Percentiles rank a stretch among this genome's conserved stretches.
Evolutionary conservation across 164 flowering plant genomes (phyloP).

Genomic region (Tinospora cordifolia): DNA sequence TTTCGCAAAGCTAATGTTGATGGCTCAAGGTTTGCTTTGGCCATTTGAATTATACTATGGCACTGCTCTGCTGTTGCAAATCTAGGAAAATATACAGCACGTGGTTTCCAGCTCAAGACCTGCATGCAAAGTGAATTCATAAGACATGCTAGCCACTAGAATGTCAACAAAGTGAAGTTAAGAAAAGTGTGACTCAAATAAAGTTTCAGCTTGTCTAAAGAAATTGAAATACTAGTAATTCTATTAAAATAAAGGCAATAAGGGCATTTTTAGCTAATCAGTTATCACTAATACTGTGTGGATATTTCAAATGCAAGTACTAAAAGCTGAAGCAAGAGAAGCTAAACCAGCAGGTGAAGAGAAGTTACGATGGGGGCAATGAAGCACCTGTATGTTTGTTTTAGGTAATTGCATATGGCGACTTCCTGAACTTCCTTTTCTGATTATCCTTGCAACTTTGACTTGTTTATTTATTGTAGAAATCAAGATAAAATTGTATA

Average conservation of each 20-base stretch:
- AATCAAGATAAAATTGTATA: not conserved
- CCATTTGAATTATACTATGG: constrained; percentile 44
- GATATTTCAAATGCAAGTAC: not conserved
- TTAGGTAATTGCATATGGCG: not conserved
- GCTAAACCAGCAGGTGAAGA: not conserved
- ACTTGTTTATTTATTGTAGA: not conserved
- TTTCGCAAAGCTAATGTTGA: constrained; percentile 67
- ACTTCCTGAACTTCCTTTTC: not conserved
- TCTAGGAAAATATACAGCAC: constrained; percentile 71
- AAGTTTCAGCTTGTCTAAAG: not conserved
- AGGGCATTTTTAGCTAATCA: not conserved
- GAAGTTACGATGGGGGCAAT: not conserved
- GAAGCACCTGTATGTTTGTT: too few species aligned
- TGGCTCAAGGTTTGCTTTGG: constrained; percentile 51
- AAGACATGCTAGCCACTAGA: not conserved
- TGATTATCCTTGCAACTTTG: not conserved
- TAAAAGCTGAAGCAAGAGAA: not conserved
- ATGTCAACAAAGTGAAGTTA: not conserved
- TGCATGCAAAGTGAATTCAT: constrained; percentile 16
- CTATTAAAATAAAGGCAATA: not conserved
- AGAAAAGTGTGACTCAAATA: not conserved
- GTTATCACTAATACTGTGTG: not conserved
- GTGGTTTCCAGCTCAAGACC: constrained; percentile 93
- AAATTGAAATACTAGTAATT: not conserved
- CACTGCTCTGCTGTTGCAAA: constrained; percentile 81